A percentile compares a stretch with the other conserved stretches of the same genome.
Evolutionary conservation across 306 rosid genomes (phyloP).

Genomic region (Dalbergia cochinchinensis): DNA sequence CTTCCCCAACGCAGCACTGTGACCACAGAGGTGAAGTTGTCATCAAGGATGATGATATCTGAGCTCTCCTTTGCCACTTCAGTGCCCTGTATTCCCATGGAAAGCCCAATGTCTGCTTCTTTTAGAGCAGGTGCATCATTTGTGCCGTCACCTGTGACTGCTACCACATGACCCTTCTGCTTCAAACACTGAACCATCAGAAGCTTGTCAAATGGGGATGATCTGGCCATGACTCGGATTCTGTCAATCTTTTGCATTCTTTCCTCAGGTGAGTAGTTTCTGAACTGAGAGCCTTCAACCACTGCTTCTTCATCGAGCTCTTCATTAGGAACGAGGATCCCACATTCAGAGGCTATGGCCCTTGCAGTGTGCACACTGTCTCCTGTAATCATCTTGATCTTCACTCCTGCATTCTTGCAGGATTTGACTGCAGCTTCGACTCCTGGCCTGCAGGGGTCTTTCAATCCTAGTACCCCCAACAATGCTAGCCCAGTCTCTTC

Average conservation of each 20-base stretch:
- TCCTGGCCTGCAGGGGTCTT: constrained; percentile 81
- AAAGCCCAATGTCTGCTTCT: constrained; percentile 91
- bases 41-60: constrained; percentile 84
- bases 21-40: constrained; percentile 79
- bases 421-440: constrained; percentile 61
- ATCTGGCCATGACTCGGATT: constrained; percentile 85
- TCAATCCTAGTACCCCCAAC: constrained; percentile 82
- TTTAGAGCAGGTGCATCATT: constrained; percentile 88
- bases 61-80: constrained; percentile 96
- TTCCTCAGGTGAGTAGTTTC: constrained; percentile 71
- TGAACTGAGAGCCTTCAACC: constrained; percentile 74
- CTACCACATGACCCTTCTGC: constrained; percentile 79
- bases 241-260: constrained; percentile 71
- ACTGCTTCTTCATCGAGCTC: constrained; percentile 52
- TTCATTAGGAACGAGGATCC: constrained; percentile 57
- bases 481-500: constrained; percentile 29
- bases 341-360: constrained; percentile 89
- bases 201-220: constrained; percentile 85
- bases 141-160: constrained; percentile 92
- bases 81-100: constrained; percentile 95
- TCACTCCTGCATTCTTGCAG: constrained; percentile 81
- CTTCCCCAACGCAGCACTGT: constrained; percentile 90
- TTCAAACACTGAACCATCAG: constrained; percentile 82
- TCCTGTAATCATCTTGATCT: constrained; percentile 84
- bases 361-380: constrained; percentile 89